Evolutionary conservation across 768 basidiomycete species (phyloP), one percentile per base, ranked within the genome.

Genomic region (Agrocybe praecox): DNA sequence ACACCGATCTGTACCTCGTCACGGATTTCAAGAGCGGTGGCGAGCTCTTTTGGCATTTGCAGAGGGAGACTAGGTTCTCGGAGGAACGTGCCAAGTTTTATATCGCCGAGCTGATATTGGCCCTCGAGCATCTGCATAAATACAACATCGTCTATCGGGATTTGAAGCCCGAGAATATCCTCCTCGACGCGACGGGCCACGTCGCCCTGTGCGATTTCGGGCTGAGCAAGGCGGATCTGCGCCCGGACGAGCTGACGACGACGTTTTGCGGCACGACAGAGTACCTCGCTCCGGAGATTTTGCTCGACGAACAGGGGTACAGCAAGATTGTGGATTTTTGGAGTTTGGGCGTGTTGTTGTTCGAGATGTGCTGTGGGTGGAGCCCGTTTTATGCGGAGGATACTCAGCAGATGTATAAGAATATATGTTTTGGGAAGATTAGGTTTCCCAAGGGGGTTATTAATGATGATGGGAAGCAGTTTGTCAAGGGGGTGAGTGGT

Each of bases 331-430:
- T 99, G 63, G 97, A 99, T 71, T 99, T 98, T 71, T 99, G 97
- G 96, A 92, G 89, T 46, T 76, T 98, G 18, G 96, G 96, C 32
- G 97, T 98, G 1, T 79, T 99, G 29, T 79, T 99, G 21, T 99
- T 98, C 69, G 97, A 99, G 75, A 99, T 99, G 97, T 98, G 97
- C 67, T 99, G 97, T 64, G 97, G 97, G 6, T 98, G 97, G 97
- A 94, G 92, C 69, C 97, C 97, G 42, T 99, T 98, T 76, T 99
- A 98, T 67, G 96, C 96, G 17, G 97, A 99, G 67, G 97, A 99
- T 69, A 97, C 94, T 4, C 96, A 99, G 71, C 93, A 96, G 74
- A 99, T 99, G 97, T 99, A 99, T 79, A 95, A 95, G 80, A 94
- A 92, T 74, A 94, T 93, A 63, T 97, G 96, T 70, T 99, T 98